A percentile compares a stretch with the other conserved stretches of the same genome.
These are phyloP conservation scores for Pseudogymnoascus sp. DNA, from an alignment of 2,329 filamentous ascomycete species.

Conservation along the genomic window DNA sequence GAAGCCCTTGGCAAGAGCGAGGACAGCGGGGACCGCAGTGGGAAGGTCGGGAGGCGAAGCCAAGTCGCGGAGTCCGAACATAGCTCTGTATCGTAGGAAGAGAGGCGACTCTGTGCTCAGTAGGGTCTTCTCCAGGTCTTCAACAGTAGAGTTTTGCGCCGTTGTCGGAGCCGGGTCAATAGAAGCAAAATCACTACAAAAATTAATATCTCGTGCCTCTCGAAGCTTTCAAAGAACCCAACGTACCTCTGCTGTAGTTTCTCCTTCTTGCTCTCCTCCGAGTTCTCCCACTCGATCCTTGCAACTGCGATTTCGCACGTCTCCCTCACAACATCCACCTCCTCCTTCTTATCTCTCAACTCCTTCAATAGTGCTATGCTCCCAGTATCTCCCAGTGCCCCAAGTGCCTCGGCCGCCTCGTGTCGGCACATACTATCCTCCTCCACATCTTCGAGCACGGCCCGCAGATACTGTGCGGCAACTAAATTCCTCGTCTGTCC, in stretches of 20 bases:
- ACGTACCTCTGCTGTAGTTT: conserved; percentile 71
- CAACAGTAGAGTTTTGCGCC: conserved; percentile 52
- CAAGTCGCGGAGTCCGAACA: conserved; percentile 94
- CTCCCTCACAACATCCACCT: conserved; percentile 77
- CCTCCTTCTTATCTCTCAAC: conserved; percentile 65
- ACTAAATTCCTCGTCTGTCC: conserved; percentile 77
- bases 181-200: conserved; percentile 77
- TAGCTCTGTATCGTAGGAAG: conserved; percentile 90
- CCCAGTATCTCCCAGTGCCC: conserved; percentile 67
- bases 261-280: conserved; percentile 61
- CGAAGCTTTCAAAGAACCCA: conserved; percentile 8
- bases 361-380: conserved; percentile 67
- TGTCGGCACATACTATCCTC: conserved; percentile 95
- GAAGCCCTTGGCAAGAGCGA: conserved; percentile 78
- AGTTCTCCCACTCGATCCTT: conserved; percentile 88
- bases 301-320: conserved; percentile 96
- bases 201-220: conserved; percentile 16
- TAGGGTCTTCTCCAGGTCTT: conserved; percentile 65
- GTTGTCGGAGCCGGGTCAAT: conserved; percentile 91
- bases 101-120: conserved; percentile 73
- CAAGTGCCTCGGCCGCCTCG: conserved; percentile 91
- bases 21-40: conserved; percentile 79
- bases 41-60: conserved; percentile 87
- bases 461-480: conserved; percentile 63
- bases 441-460: conserved; percentile 65